Evolutionary conservation across 495 filamentous ascomycete genomes (phyloP), one percentile per base, ranked within the genome.

Genomic region (Lasiosphaeria ovina): DNA sequence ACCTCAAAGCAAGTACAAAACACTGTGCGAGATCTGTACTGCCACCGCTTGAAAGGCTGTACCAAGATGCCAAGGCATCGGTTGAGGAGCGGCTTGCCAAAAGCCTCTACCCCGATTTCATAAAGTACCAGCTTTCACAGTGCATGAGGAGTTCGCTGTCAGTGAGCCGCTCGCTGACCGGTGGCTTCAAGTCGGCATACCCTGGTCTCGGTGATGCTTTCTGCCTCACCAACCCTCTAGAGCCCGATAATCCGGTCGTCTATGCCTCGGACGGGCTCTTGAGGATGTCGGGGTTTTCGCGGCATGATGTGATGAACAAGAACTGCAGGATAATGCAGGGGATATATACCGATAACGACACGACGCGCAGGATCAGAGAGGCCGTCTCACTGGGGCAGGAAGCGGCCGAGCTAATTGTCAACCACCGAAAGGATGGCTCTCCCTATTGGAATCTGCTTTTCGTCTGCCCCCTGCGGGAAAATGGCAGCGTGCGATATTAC

Each of bases 371-470:
- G 4, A 63, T 83, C n/a, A 69, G 74, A 35, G 61, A 69, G 34
- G 71, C 79, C 2, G 70, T 84, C 16, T 65, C 74, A 0, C 55
- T 70, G 1, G 71, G 74, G 9, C 64, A 75, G 55, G 81, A 83
- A 55, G 74, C 70, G 0, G 76, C 79, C 4, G 81, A 85, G 67
- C 71, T 85, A 4, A 56, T 85, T 32, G 65, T 84, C 24, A 84
- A 83, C 57, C 74, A 81, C 56, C 76, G 72, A 50, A 81, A 81
- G 40, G 79, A 78, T 55, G 82, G 81, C 3, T 73, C 76, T 32
- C 78, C 81, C 0, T 85, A 81, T 58, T 85, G 81, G 82, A 84
- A 83, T 57, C 63, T 85, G 31, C 62, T 84, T 7, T 81, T 82
- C 56, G 65, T 79, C 35, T 76, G 81, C 35, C 83, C 83, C 0